Base-by-base conservation (phyloP, 495 filamentous ascomycete genomes). In the Lasiosphaeriaceae sp. region DNA sequence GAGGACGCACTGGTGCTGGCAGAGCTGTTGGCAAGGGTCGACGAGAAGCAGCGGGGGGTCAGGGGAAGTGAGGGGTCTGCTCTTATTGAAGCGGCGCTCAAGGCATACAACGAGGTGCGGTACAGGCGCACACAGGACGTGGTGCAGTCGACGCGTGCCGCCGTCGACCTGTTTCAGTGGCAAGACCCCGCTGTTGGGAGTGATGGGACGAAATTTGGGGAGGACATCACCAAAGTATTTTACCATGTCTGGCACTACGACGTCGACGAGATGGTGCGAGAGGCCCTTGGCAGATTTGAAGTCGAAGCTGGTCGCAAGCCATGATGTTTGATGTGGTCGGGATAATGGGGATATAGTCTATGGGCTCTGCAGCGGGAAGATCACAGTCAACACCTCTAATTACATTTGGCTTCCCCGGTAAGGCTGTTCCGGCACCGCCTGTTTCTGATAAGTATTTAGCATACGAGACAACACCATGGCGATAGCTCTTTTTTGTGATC, bases 1-100 rank as follows among this genome's bases (percentile, higher is more conserved):
- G 82, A 86, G 60, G 82, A 84, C 61, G 77, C 70, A 1, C 47
- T 80, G 31, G 73, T 72, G 14, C 63, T 82, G 8, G 69, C 76
- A 1, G 71, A 45, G 1, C 22, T 81, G 37, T 54, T 83, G 49
- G 64, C 64, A 3, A 63, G 52, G 4, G 71, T 64, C 17, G 37
- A n/a, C 11, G 47, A 21, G 21, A 8, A 0, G 29, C n/a, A 20
- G 34, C 3, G 19, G 31, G 21, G 1, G 46, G 17, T 23, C 19
- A 29, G n/a, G 58, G 24, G 34, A 55, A n/a, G n/a, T 17, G 19
- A 8, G 37, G 2, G 39, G 4, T 4, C 39, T 17, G 39, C n/a
- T 43, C 24, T 70, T 14, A 58, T 77, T 0, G 63, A 47, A 31
- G 46, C 24, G 12, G 77, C 72, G 19, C 60, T 80, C n/a, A 24